Percentiles rank a stretch among this genome's conserved stretches.
Conservation (phyloP, 2,329 filamentous ascomycete genomes). For the Venturia aucupariae region DNA sequence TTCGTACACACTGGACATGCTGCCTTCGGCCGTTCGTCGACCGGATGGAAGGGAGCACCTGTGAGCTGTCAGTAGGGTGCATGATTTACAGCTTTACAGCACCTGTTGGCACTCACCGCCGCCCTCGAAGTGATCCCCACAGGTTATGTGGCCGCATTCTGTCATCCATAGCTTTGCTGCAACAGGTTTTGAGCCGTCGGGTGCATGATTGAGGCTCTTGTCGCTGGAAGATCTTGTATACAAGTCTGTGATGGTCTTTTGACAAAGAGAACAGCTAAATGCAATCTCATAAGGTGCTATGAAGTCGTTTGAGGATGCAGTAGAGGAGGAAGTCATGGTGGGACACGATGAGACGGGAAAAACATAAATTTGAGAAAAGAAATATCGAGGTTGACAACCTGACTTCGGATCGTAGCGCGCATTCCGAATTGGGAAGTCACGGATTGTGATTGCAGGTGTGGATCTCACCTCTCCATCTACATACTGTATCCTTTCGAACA, state of each 20-base stretch:
- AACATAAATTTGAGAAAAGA: no score
- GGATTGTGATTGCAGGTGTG: background rate
- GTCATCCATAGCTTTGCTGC: conserved; percentile 35
- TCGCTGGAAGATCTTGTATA: conserved; percentile 32
- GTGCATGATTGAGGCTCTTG: conserved; percentile 26
- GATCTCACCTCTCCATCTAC: background rate
- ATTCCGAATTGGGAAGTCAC: background rate
- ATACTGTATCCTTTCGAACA: background rate
- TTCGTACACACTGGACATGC: conserved; percentile 37
- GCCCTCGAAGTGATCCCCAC: conserved; percentile 38
- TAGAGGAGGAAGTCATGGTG: background rate
- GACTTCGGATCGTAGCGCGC: background rate
- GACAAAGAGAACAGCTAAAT: conserved; percentile 41
- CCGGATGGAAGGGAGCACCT: conserved; percentile 39
- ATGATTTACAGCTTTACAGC: background rate
- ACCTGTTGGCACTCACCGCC: conserved; percentile 32
- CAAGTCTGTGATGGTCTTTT: conserved; percentile 35
- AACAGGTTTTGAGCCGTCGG: conserved; percentile 16
- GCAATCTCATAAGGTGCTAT: conserved; percentile 32
- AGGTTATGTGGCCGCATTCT: conserved; percentile 41
- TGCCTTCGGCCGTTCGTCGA: conserved; percentile 31
- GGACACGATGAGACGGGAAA: background rate
- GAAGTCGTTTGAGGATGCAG: conserved; percentile 7
- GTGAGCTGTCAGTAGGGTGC: background rate
- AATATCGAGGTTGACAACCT: background rate